phyloP scores from a whole-genome alignment of 805 yeast genomes.

The Lachancea nothofagi region DNA sequence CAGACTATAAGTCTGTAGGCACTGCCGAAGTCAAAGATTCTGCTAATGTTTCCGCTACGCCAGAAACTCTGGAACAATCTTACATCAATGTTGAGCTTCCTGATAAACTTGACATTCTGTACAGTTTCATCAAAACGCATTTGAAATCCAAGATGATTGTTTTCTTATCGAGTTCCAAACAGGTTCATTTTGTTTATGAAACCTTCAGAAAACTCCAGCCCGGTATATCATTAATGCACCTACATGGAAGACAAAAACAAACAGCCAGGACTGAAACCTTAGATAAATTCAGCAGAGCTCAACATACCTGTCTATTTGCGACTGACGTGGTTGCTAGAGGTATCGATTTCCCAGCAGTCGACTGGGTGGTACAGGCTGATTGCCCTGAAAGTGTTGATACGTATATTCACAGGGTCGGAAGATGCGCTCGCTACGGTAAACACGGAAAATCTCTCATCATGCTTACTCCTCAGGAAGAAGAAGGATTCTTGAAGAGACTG shows the following conservation, averaged over 20 bases:
- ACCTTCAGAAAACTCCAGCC: constrained; percentile 83
- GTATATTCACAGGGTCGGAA: constrained; percentile 85
- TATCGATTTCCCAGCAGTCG: constrained; percentile 85
- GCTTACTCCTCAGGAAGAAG: constrained; percentile 79
- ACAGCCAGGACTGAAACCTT: constrained; percentile 83
- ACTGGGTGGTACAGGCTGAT: constrained; percentile 91
- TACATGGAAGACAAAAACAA: constrained; percentile 88
- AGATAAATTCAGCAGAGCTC: constrained; percentile 68
- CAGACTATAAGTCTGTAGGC: constrained; percentile 44
- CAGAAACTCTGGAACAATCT: constrained; percentile 78
- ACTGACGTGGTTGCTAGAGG: constrained; percentile 93
- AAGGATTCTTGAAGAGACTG: constrained; percentile 62
- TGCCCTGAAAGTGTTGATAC: constrained; percentile 89
- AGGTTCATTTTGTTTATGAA: constrained; percentile 86
- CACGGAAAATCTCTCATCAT: constrained; percentile 76
- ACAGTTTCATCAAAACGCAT: constrained; percentile 83
- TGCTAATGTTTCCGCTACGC: constrained; percentile 66
- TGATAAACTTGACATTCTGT: constrained; percentile 79
- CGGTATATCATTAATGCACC: constrained; percentile 78
- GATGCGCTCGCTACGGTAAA: constrained; percentile 84
- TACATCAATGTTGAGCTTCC: constrained; percentile 66
- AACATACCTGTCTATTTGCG: constrained; percentile 76
- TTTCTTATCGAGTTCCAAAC: constrained; percentile 81
- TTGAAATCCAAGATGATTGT: constrained; percentile 74
- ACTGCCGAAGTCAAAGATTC: constrained; percentile 41